Base-by-base conservation (phyloP, 768 basidiomycete species). In the Lanmaoa pseudosensibilis region DNA sequence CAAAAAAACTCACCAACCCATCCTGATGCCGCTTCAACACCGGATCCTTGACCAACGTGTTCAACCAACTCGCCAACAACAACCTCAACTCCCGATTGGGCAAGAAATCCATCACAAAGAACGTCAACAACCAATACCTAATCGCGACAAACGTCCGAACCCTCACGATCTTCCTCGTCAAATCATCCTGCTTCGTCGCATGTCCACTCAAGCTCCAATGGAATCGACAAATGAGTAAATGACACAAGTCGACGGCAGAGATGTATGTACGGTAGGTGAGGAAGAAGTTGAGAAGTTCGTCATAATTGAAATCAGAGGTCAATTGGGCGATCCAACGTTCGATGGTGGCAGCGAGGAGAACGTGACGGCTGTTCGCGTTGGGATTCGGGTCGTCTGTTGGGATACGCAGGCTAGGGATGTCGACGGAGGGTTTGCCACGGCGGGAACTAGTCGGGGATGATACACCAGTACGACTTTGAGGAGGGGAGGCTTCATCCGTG, bases 281-380 rank as follows among this genome's bases (percentile, higher is more conserved):
- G 80, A 97, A 93, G 69, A 95, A 95, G 64, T 90, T 86, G 54
- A 93, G 80, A 30, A 94, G 78, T 63, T 94, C 90, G 68, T 94
- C 92, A 55, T 92, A 90, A 70, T 90, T 85, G 64, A 94, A 77
- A 63, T 90, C 86, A 63, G 87, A 89, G 32, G 94, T 95, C 47
- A 96, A 75, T 65, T 96, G 92, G 1, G 91, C 92, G 52, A 97
- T 87, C 91, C 92, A 93, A 0, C 94, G 86, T 69, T 95, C 94
- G 64, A 95, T 92, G 4, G 92, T 94, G 5, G 93, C 93, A 0
- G 92, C 94, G 15, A 95, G 76, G n/a, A 96, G 76, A 25, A 91
- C 77, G 60, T 67, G 73, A 43, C 37, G 55, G n/a, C 18, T 16
- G 30, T 58, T 46, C 5, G 50, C 13, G 51, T 68, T 72, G 59